phyloP scores from a whole-genome alignment of 305 asterid genomes.

The Salvia sclarea region DNA sequence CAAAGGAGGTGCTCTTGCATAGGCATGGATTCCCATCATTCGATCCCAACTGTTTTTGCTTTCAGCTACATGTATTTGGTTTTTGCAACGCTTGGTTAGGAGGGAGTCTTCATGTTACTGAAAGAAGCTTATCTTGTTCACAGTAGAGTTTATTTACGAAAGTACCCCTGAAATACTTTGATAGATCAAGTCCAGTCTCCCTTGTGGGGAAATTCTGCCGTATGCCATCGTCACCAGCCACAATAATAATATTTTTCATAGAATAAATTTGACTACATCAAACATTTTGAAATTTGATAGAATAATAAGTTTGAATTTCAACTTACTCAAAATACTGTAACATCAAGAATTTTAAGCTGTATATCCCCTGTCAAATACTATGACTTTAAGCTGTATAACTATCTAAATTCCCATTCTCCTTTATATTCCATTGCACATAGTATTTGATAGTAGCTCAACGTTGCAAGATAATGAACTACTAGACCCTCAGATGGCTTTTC shows the following conservation, averaged over 20 bases:
- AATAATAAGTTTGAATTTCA: no score
- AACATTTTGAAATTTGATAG: no score
- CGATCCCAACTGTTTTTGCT: conserved; percentile 17
- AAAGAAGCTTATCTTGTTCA: conserved; percentile 45
- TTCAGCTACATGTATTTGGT: conserved; percentile 17
- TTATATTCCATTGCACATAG: conserved; percentile 2
- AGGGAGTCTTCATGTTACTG: conserved; percentile 20
- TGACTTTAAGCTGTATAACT: conserved; percentile 5
- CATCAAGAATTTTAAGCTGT: background rate
- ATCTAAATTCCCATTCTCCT: background rate
- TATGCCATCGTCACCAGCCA: background rate
- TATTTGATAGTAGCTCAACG: conserved; percentile 8
- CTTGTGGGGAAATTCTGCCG: background rate
- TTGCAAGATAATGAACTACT: conserved; percentile 16
- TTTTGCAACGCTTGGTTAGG: conserved; percentile 40
- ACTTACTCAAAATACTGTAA: no score
- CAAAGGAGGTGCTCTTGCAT: conserved; percentile 43
- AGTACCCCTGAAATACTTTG: conserved; percentile 35
- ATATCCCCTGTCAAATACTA: background rate
- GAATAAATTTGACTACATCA: no score
- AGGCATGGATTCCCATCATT: conserved; percentile 56
- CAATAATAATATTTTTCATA: background rate
- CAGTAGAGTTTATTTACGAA: conserved; percentile 32
- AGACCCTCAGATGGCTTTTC: conserved; percentile 25
- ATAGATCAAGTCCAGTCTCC: background rate